Evolutionary conservation across 2,329 filamentous ascomycete genomes (phyloP), one percentile per base, ranked within the genome.

Genomic region (Thermoascus crustaceus): DNA sequence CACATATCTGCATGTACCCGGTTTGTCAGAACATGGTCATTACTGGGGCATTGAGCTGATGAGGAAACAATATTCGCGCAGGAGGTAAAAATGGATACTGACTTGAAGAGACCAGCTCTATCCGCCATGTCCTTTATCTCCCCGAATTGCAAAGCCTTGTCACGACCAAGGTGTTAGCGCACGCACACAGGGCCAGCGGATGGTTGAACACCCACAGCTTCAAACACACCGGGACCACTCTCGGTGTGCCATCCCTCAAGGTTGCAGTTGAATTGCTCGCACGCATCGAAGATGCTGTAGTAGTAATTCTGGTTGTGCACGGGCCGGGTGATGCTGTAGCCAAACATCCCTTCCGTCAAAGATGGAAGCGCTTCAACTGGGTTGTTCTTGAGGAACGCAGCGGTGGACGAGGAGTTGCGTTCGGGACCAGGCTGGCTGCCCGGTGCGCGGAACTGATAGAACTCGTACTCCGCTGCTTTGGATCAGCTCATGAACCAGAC

Each of bases 221-320:
- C 91, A 58, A 89, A 96, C 3, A 98, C 91, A 29, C 88, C 88
- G 0, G 88, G 88, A 1, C 88, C 88, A 46, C 82, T 88, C 65
- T 95, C 88, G 6, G 88, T 94, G 66, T 95, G 88, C 88, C 88
- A 95, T 30, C 88, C 86, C 59, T 95, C 88, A 32, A 95, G 83
- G 44, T 82, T 75, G 54, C 85, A 91, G 25, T 73, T 68, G 64
- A 94, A 94, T 41, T 77, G 69, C 45, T 75, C 71, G 64, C 86
- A 93, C 0, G 81, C 75, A 45, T 93, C 77, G 61, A 85, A 94
- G 32, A 94, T 75, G 30, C 82, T 78, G 58, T 94, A 94, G 65
- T 84, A 95, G 66, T 89, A 94, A 26, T 91, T 85, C 61, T 93
- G 80, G 61, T 94, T 94, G 54, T 93, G 85, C 1, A 88, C 76